Evolutionary conservation across 2,329 filamentous ascomycete genomes (phyloP), one percentile per base, ranked within the genome.

Genomic region (Endoconidiophora laricicola): DNA sequence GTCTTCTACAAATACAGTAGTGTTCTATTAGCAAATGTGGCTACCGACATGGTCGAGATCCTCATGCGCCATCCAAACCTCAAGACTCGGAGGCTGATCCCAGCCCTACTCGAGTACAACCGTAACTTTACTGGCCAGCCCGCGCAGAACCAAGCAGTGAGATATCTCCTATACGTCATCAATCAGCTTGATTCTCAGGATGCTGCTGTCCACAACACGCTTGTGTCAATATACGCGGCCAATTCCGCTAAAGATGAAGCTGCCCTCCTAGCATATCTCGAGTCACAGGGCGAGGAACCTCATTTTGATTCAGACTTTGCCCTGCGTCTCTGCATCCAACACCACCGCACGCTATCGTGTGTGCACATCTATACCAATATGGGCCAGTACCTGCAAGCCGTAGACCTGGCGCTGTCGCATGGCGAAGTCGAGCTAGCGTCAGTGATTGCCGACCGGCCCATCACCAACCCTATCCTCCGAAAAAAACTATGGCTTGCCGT

Each of bases 291-390:
- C 26, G 80, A 86, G 46, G 83, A 91, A 59, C 84, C 85, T 43
- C 77, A 79, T 43, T 98, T 93, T 62, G 91, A 98, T 61, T 86
- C 86, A 2, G 91, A 98, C 63, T 98, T 98, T 65, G 91, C 91
- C 1, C 78, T 98, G 26, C 83, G 91, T 10, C 74, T 96, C 10
- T 98, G 91, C 65, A 96, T 98, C 56, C 84, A 95, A 59, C 81
- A 98, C 65, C 81, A 88, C 57, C 83, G 91, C 42, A 88, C 95
- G 1, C 80, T 94, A 55, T 93, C 86, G 12, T 94, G 88, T 60
- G 90, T 96, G 4, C 88, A 96, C 63, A 95, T 98, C 55, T 98
- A 96, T 69, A 94, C 84, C 50, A 84, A 81, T 54, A 98, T 98
- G 90, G 83, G 83, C 0, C 87, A 96, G 63, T 95, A 94, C 61